These are phyloP conservation scores for Mimosa pudica DNA, from an alignment of 306 rosid species.

Conservation along the genomic window DNA sequence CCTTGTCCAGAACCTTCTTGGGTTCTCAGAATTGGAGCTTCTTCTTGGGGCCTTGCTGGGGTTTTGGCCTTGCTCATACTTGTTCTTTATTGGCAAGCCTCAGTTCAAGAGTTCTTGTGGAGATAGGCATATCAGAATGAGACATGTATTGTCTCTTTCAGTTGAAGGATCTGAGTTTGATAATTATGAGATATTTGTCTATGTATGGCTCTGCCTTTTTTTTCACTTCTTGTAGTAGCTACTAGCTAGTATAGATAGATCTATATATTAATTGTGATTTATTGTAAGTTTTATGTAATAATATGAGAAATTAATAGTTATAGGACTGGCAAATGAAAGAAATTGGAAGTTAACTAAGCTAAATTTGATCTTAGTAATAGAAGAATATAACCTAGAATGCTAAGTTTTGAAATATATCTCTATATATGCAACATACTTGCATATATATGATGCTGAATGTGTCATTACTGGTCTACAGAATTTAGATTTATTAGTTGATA, in stretches of 20 bases:
- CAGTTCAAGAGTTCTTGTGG: slow-evolving; percentile 71
- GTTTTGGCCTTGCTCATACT: slow-evolving; percentile 67
- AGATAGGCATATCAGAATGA: slow-evolving; percentile 40
- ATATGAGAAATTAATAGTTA: slow-evolving; percentile 21
- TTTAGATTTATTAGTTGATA: background rate
- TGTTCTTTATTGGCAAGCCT: slow-evolving; percentile 73
- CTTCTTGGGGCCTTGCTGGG: slow-evolving; percentile 80
- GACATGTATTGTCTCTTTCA: background rate
- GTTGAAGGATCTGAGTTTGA: slow-evolving; percentile 3
- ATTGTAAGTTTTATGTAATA: slow-evolving; percentile 14
- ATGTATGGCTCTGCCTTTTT: background rate
- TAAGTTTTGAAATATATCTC: background rate
- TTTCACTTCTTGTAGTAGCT: background rate
- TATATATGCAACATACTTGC: too few species aligned
- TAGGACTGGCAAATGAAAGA: background rate
- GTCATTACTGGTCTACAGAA: background rate
- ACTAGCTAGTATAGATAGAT: background rate
- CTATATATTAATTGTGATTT: background rate
- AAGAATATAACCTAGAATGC: background rate
- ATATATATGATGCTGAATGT: background rate
- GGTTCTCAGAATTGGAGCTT: slow-evolving; percentile 77
- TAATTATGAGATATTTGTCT: background rate
- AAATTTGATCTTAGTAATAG: background rate
- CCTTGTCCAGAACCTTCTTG: slow-evolving; percentile 71
- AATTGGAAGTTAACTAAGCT: background rate